Evolutionary conservation across 1,139 yeast genomes (phyloP).

Genomic region (Pichia sp.): DNA sequence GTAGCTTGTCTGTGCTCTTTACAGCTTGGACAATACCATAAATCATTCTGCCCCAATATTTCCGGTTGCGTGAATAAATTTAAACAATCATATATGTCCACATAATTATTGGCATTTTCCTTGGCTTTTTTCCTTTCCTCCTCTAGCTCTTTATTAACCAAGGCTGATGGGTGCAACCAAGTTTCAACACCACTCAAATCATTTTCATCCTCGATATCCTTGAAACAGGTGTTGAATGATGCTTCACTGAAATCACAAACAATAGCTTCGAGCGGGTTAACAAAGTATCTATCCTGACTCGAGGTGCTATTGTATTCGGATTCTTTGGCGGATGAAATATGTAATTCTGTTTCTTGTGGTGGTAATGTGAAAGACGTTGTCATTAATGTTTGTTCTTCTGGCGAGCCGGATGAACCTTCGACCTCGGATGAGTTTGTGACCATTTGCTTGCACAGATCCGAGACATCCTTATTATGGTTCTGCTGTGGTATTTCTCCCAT

Average conservation of each 20-base stretch:
- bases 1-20: slow-evolving; percentile 87
- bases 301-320: too few relatives aligned
- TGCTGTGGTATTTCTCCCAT: too few relatives aligned
- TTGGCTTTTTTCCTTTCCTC: slow-evolving; percentile 31
- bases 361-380: too few relatives aligned
- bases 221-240: slow-evolving; percentile 42
- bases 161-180: slow-evolving; percentile 44
- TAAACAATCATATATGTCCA: slow-evolving; percentile 69
- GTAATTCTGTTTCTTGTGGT: too few relatives aligned
- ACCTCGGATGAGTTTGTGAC: too few relatives aligned
- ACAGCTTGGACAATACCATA: slow-evolving; percentile 93
- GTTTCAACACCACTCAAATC: slow-evolving; percentile 31
- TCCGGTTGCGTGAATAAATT: slow-evolving; percentile 74
- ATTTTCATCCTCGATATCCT: slow-evolving; percentile 6
- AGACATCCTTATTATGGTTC: neutral
- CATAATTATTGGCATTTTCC: slow-evolving; percentile 33
- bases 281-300: neutral
- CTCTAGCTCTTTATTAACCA: slow-evolving; percentile 44
- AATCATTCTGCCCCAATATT: slow-evolving; percentile 77
- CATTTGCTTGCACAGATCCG: too few relatives aligned
- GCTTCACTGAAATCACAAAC: slow-evolving; percentile 66
- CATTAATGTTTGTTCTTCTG: too few relatives aligned
- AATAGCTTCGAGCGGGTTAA: slow-evolving; percentile 27
- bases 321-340: too few relatives aligned
- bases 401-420: too few relatives aligned